Evolutionary conservation across 75 land plant species (phyloP), one percentile per base, ranked within the genome.

Genomic region (Gnetum montanum): DNA sequence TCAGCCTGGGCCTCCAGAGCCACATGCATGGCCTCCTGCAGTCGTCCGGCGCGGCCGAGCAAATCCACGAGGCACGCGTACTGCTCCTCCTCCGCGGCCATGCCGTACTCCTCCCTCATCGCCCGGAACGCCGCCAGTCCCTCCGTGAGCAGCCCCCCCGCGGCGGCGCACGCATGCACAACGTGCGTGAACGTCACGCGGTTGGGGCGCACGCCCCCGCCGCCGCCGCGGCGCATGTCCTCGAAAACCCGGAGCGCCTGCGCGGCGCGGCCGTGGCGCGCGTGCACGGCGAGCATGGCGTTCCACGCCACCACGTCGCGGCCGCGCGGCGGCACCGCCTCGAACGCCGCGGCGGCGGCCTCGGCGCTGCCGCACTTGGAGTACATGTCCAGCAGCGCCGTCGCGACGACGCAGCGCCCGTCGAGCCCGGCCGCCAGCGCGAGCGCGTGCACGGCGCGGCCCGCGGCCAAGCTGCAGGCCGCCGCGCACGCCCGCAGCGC

Each of bases 221-320:
- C 8, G 4, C 61, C 29, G 12, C 15, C 59, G 5, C 12, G 5
- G 20, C 54, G 54, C 61, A 59, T 59, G 19, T 28, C 18, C 8
- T 13, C 12, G 54, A 59, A 59, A 10, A 59, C 60, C 25, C 54
- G 15, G 27, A 50, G 25, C 4, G 61, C 61, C 13, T 59, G 8
- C 10, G 19, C 26, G 11, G 23, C 11, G 25, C n/a, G 49, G 16
- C 61, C 61, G n/a, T 57, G 19, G n/a, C n/a, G 61, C 3, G 31
- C 26, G 61, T 44, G 20, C 2, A 59, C 61, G 13, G 61, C 59
- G 26, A 59, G 19, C 61, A 59, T 59, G 20, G 61, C 49, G 54
- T 59, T 59, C 61, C 61, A 59, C 1, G 61, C 52, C 52, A 59
- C 54, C 6, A 59, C 54, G 27, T 46, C 24, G 8, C 34, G 37